Conservation (phyloP, 2,329 filamentous ascomycete species). For the Phymatotrichopsis omnivora region DNA sequence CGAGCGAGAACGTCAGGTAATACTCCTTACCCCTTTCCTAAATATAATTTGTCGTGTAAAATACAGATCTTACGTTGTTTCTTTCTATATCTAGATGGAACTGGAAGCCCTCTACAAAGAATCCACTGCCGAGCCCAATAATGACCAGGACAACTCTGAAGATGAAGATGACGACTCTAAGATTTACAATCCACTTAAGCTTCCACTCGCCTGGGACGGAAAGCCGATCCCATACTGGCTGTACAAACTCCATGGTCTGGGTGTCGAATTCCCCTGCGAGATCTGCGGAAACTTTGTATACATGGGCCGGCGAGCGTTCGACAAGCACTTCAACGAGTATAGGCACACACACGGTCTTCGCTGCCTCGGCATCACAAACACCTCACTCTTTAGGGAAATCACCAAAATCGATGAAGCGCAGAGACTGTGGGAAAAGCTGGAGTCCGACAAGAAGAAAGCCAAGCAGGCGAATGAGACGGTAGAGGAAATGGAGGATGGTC, state of each 20-base stretch:
- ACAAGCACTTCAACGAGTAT: conserved; percentile 96
- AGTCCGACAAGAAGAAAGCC: conserved; percentile 69
- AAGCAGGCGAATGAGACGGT: conserved; percentile 69
- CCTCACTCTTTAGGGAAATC: conserved; percentile 85
- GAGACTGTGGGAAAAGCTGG: conserved; percentile 85
- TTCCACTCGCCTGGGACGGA: conserved; percentile 94
- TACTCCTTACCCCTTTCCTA: background rate
- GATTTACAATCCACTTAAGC: conserved; percentile 92
- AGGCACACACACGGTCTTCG: conserved; percentile 88
- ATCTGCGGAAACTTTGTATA: conserved; percentile 99
- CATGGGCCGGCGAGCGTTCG: conserved; percentile 89
- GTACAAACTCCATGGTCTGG: conserved; percentile 90
- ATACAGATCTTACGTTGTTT: conserved; percentile 10
- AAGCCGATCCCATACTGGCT: conserved; percentile 99
- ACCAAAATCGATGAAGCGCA: conserved; percentile 82
- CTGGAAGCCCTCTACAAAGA: conserved; percentile 73
- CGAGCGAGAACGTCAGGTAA: conserved; percentile 69
- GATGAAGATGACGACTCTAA: conserved; percentile 77
- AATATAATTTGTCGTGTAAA: background rate
- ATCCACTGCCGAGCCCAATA: conserved; percentile 39
- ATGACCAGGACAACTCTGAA: conserved; percentile 58
- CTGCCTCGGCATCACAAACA: conserved; percentile 86
- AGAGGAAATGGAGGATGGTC: conserved; percentile 96
- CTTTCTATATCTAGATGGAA: conserved; percentile 60
- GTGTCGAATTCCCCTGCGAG: conserved; percentile 90